Conservation (phyloP, 148 eudicot genomes). For the Dysphania ambrosioides region DNA sequence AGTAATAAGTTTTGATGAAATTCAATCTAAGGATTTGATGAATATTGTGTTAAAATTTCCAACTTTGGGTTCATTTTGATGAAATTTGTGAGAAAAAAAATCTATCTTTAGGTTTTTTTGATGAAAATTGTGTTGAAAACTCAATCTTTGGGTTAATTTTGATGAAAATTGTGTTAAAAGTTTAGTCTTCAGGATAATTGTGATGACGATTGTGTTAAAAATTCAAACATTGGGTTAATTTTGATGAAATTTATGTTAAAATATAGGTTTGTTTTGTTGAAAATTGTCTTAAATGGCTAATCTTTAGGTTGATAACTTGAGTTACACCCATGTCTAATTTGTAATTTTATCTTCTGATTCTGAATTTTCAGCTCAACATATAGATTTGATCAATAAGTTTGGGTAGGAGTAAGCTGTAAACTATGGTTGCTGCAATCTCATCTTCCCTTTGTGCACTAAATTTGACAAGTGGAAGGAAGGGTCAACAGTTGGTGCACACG, state of each 20-base stretch:
- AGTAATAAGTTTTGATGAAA: no score
- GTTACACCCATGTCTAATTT: neutral
- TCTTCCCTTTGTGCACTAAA: conserved; percentile 23
- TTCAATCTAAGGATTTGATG: no score
- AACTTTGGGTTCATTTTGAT: no score
- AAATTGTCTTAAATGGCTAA: no score
- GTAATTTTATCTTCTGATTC: neutral
- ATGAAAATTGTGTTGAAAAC: neutral
- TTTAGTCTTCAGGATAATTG: neutral
- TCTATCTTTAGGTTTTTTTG: neutral
- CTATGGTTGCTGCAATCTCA: conserved; percentile 33
- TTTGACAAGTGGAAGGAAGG: conserved; percentile 12
- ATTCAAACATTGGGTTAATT: no score
- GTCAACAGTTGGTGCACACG: conserved; percentile 11
- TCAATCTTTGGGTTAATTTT: neutral
- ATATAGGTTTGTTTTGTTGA: no score
- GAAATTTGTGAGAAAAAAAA: no score
- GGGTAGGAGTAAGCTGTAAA: neutral
- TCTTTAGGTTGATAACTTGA: no score
- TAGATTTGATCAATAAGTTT: neutral
- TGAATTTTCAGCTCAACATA: neutral
- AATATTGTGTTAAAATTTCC: no score
- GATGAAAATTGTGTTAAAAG: neutral
- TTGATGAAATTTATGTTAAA: no score
- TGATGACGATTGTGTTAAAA: no score